These are phyloP conservation scores for Hanseniaspora guilliermondii DNA, from an alignment of 805 yeast species.

Conservation along the genomic window DNA sequence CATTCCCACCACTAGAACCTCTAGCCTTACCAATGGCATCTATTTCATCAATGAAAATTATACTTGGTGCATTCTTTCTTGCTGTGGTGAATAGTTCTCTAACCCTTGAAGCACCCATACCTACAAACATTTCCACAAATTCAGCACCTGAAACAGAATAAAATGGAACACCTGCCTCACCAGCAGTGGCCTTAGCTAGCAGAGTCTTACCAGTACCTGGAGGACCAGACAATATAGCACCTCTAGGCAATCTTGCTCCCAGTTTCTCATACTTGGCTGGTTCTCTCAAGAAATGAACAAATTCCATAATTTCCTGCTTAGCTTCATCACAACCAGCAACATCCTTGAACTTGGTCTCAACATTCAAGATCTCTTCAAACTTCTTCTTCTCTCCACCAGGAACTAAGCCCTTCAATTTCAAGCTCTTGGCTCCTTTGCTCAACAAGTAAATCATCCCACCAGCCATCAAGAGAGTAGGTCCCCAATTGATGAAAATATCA, in stretches of 20 bases:
- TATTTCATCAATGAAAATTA: slow-evolving; percentile 85
- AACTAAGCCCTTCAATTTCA: slow-evolving; percentile 37
- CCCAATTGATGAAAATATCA: slow-evolving; percentile 32
- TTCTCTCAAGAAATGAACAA: slow-evolving; percentile 75
- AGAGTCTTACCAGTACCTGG: slow-evolving; percentile 96
- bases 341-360: slow-evolving; percentile 70
- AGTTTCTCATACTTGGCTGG: slow-evolving; percentile 74
- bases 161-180: slow-evolving; percentile 92
- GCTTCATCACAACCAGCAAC: slow-evolving; percentile 95
- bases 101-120: slow-evolving; percentile 91
- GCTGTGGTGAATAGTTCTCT: slow-evolving; percentile 87
- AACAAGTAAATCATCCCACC: slow-evolving; percentile 82
- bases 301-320: slow-evolving; percentile 89
- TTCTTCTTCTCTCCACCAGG: slow-evolving; percentile 69
- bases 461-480: slow-evolving; percentile 81
- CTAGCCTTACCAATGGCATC: slow-evolving; percentile 91
- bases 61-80: slow-evolving; percentile 78
- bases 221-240: slow-evolving; percentile 87
- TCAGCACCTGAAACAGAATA: slow-evolving; percentile 86
- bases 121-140: slow-evolving; percentile 93
- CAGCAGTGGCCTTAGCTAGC: slow-evolving; percentile 89
- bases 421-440: slow-evolving; percentile 37
- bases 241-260: slow-evolving; percentile 92
- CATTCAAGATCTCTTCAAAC: slow-evolving; percentile 72
- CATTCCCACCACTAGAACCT: slow-evolving; percentile 69